Conservation (phyloP, 208 protist species). For the Giardia muris region DNA sequence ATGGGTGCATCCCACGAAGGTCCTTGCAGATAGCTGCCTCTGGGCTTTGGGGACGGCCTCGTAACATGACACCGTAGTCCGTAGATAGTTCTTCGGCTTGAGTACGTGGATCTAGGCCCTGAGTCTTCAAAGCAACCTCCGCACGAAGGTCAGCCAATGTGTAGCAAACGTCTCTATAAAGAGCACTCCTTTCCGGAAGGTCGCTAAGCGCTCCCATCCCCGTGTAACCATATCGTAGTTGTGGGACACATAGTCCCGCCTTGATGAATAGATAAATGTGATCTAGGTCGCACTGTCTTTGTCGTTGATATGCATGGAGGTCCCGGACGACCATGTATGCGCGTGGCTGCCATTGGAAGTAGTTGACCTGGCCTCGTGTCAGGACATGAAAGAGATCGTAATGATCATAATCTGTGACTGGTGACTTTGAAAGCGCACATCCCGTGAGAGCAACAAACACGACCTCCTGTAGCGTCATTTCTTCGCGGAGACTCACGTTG, state of each 20-base stretch:
- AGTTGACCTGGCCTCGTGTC: not conserved
- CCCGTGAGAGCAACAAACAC: not conserved
- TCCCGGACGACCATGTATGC: not conserved
- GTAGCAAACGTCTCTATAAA: not conserved
- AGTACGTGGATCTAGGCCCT: not conserved
- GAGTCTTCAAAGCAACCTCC: no score
- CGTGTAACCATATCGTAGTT: not conserved
- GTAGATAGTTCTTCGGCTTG: no score
- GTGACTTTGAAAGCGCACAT: not conserved
- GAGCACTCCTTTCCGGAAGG: not conserved
- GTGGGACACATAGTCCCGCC: not conserved
- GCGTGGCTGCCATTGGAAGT: not conserved
- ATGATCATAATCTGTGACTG: not conserved
- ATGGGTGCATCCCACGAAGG: not conserved
- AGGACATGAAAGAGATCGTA: not conserved
- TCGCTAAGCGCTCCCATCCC: not conserved
- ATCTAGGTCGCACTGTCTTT: not conserved
- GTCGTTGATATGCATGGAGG: not conserved
- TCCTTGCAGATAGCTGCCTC: not conserved
- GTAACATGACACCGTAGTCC: not conserved
- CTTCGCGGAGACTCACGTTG: not conserved
- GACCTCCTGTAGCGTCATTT: not conserved
- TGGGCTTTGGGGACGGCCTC: not conserved
- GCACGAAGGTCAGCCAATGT: not conserved
- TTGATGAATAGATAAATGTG: not conserved